Conservation (phyloP, 83 land plant genomes). For the Picea mariana region DNA sequence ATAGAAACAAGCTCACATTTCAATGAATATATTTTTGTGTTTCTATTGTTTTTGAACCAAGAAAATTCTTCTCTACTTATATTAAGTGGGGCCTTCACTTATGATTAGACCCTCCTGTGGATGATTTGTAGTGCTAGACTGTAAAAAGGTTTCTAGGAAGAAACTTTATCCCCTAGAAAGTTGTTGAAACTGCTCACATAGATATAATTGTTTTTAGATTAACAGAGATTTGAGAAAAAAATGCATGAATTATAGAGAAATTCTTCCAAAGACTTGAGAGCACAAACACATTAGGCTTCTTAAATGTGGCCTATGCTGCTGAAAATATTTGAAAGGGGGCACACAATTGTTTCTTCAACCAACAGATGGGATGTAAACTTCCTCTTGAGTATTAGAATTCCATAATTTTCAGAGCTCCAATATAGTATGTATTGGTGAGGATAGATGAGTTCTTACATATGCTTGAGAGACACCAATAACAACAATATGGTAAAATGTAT, state of each 20-base stretch:
- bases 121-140: background rate
- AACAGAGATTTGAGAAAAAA: background rate
- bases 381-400: too few relatives aligned
- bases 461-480: too few relatives aligned
- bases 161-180: background rate
- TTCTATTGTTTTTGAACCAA: background rate
- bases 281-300: background rate
- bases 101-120: background rate
- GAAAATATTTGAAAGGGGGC: background rate
- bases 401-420: too few relatives aligned
- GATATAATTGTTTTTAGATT: background rate
- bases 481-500: too few relatives aligned
- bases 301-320: background rate
- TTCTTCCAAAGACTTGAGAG: background rate
- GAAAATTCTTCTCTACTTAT: too few relatives aligned
- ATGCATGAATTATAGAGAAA: background rate
- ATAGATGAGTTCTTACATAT: too few relatives aligned
- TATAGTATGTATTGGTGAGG: too few relatives aligned
- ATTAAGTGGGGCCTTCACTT: too few relatives aligned
- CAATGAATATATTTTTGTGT: background rate
- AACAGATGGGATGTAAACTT: too few relatives aligned
- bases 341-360: too few relatives aligned
- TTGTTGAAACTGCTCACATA: background rate
- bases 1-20: background rate
- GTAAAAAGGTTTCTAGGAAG: background rate